Base-by-base conservation (phyloP, 2,329 filamentous ascomycete species). In the Grosmannia clavigera region DNA sequence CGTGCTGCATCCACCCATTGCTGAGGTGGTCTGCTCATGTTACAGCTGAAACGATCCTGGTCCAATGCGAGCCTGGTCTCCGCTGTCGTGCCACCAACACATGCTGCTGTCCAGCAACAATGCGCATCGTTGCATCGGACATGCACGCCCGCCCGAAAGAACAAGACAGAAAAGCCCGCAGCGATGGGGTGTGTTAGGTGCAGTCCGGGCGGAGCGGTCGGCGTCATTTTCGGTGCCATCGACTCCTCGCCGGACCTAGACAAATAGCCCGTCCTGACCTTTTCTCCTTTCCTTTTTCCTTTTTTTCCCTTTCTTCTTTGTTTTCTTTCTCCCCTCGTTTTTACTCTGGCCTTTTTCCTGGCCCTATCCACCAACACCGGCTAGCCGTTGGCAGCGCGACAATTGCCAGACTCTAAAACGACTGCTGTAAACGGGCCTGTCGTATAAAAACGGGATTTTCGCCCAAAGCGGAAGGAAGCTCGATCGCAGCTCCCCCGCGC, bases 401-500 rank as follows among this genome's bases (percentile, higher is more conserved):
- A 22, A 22, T 22, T 22, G 22, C 22, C 22, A 22, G 22, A 22
- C 22, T 11, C 12, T 11, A 40, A 40, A 31, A 4, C 29, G 29
- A 31, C 29, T 31, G 29, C 29, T 31, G 5, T 31, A 31, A 31
- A 31, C 29, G 29, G 29, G 29, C 29, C 29, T 31, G 29, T 31
- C 29, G 29, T 31, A 31, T 31, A 31, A 31, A 5, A 31, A 31
- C 29, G 29, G 29, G 29, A 31, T 31, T 31, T 50, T 57, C 25
- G 55, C 57, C 57, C 43, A 58, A 58, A 58, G 51, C 25, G 57
- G 57, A 59, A 59, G 51, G 31, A 54, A 59, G 57, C 57, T 59
- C n/a, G 9, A 16, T 3, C 31, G 27, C 40, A 29, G 25, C 27
- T 57, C 40, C 12, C 22, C 40, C 25, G 19, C n/a, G 33, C n/a